Evolutionary conservation across 1,284 basidiomycete genomes (phyloP).

Genomic region (Fomitopsis schrenkii): DNA sequence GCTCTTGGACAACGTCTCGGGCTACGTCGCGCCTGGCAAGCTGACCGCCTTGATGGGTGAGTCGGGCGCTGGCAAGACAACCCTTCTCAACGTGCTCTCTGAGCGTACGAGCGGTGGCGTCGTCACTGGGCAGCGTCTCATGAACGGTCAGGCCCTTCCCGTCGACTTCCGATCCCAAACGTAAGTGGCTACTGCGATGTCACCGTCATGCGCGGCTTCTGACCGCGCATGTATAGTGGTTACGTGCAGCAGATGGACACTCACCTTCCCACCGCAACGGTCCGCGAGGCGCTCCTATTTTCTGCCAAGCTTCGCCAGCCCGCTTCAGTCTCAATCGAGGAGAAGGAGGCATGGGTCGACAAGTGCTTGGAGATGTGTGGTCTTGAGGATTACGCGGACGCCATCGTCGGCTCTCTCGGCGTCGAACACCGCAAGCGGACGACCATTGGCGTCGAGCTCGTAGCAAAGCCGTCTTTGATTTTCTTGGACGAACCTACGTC

Average conservation of each 20-base stretch:
- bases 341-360: constrained; percentile 85
- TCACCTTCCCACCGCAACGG: constrained; percentile 69
- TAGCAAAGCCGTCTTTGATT: constrained; percentile 73
- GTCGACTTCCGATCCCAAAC: constrained; percentile 73
- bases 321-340: constrained; percentile 52
- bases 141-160: constrained; percentile 73
- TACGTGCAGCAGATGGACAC: constrained; percentile 84
- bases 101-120: constrained; percentile 77
- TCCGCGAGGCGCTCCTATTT: constrained; percentile 82
- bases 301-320: constrained; percentile 83
- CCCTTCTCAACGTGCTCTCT: constrained; percentile 81
- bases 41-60: constrained; percentile 79
- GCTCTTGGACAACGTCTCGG: constrained; percentile 77
- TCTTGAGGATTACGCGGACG: constrained; percentile 66
- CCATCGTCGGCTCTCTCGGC: constrained; percentile 72
- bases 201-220: background rate
- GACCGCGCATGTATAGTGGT: constrained; percentile 34
- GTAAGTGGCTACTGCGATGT: constrained; percentile 22
- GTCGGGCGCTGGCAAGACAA: constrained; percentile 81
- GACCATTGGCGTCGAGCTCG: constrained; percentile 81
- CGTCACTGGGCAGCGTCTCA: constrained; percentile 74
- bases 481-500: constrained; percentile 85
- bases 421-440: constrained; percentile 78
- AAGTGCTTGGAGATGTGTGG: constrained; percentile 79
- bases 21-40: constrained; percentile 80